A percentile compares a stretch with the other conserved stretches of the same genome.
phyloP scores from a whole-genome alignment of 148 eudicot genomes.

The Amaranthus palmeri region DNA sequence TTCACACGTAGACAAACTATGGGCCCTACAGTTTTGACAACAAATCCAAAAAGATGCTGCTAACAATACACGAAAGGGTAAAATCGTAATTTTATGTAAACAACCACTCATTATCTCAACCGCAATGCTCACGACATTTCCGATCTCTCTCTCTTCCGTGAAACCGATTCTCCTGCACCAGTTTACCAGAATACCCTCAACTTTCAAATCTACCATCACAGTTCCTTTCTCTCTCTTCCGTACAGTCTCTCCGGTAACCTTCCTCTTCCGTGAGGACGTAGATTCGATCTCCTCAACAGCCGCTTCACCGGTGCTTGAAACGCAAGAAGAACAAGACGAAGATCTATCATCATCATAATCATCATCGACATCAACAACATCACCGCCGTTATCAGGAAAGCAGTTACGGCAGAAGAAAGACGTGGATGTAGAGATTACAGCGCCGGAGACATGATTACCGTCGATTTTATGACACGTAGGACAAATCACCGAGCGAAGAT shows the following conservation, averaged over 20 bases:
- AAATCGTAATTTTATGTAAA: conserved; percentile 19
- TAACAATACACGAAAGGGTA: conserved; percentile 42
- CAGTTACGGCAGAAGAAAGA: conserved; percentile 27
- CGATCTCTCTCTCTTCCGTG: not conserved
- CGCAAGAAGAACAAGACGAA: conserved; percentile 24
- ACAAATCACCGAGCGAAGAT: conserved; percentile 37
- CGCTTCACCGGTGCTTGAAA: conserved; percentile 29
- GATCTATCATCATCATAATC: conserved; percentile 17
- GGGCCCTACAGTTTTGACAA: conserved; percentile 1
- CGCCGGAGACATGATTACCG: conserved; percentile 30
- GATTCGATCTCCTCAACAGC: not conserved
- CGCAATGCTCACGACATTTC: conserved; percentile 22
- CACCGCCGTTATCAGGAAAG: conserved; percentile 12
- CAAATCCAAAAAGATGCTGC: conserved; percentile 54
- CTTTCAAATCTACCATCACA: conserved; percentile 26
- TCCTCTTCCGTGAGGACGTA: conserved; percentile 18
- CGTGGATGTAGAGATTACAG: not conserved
- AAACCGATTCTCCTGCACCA: conserved; percentile 47
- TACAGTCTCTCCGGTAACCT: not conserved
- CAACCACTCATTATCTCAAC: conserved; percentile 23
- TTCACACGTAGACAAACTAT: conserved; percentile 23
- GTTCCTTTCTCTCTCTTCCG: not conserved
- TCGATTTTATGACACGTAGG: conserved; percentile 24
- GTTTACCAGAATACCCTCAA: conserved; percentile 50
- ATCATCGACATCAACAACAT: not conserved